Conservation (phyloP, 2,329 filamentous ascomycete genomes). For the Trematosphaeria pertusa region DNA sequence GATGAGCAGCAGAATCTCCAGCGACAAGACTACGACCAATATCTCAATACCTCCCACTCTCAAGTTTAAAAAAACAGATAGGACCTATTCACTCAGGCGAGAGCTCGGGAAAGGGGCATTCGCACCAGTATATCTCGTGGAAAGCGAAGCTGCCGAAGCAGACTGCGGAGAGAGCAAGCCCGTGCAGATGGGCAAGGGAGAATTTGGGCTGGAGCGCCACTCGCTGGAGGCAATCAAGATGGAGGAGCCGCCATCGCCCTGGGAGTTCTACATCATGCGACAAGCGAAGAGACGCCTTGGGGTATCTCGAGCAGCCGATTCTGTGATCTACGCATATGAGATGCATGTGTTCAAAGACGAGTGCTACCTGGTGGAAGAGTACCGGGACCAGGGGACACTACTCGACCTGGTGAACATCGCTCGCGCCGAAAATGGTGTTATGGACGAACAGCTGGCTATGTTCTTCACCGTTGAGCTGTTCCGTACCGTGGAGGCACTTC, state of each 20-base stretch:
- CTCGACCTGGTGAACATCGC: slow-evolving; percentile 94
- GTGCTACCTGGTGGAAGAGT: slow-evolving; percentile 87
- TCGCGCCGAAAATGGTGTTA: slow-evolving; percentile 73
- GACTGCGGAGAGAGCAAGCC: slow-evolving; percentile 51
- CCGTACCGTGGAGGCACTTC: slow-evolving; percentile 86
- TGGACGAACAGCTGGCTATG: slow-evolving; percentile 93
- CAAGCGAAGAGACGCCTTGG: slow-evolving; percentile 79
- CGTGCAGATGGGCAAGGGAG: slow-evolving; percentile 68
- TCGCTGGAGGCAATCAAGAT: slow-evolving; percentile 88
- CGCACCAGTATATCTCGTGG: slow-evolving; percentile 91
- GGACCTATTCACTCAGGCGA: slow-evolving; percentile 78
- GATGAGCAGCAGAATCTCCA: slow-evolving; percentile 59
- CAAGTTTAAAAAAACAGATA: slow-evolving; percentile 68
- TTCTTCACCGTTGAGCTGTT: slow-evolving; percentile 94
- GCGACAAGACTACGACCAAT: slow-evolving; percentile 68
- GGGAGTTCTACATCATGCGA: slow-evolving; percentile 97
- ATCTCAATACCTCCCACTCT: slow-evolving; percentile 68
- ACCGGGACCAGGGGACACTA: slow-evolving; percentile 85
- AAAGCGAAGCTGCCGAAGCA: slow-evolving; percentile 61
- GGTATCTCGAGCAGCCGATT: slow-evolving; percentile 73
- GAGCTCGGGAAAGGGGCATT: slow-evolving; percentile 94
- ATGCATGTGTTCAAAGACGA: slow-evolving; percentile 92
- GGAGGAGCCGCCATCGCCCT: slow-evolving; percentile 85
- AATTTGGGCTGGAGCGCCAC: slow-evolving; percentile 64
- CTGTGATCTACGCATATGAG: slow-evolving; percentile 83